Base-by-base conservation (phyloP, 192 early-diverging fungal species). In the Mortierella hygrophila region DNA sequence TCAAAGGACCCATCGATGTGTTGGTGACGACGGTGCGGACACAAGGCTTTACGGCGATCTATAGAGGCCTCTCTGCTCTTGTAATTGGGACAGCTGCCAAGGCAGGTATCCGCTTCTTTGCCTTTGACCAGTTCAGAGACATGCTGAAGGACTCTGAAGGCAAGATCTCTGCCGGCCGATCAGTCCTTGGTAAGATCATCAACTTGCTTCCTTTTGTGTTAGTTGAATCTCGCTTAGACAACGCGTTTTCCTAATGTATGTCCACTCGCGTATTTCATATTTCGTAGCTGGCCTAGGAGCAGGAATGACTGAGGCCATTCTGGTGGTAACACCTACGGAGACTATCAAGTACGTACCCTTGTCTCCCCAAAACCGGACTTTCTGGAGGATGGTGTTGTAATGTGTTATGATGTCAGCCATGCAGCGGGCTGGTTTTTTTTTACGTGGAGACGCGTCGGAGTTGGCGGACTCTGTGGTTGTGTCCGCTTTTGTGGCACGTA, bases 271-370 rank as follows among this genome's bases (percentile, higher is more conserved):
- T 75, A 4, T 32, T 49, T 23, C 40, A 20, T 29, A 42, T 60
- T 13, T 55, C 9, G 26, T 35, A 89, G 96, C 97, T 47, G 96
- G 97, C 0, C 85, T 98, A 54, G 95, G 94, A 26, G 97, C 97
- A 0, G 97, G 98, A 10, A 92, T 97, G 83, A 92, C 93, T 18
- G 98, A 98, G 82, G 98, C 96, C 1, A 91, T 93, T 21, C 76
- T 95, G 4, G 97, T 96, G 32, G 97, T 98, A 1, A 97, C 98
- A 13, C 96, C 95, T 8, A 94, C 95, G 10, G 98, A 98, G 83
- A 96, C 97, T 13, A 96, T 98, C 89, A 98, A 98, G 93, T 94
- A 88, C 81, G 87, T 72, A 46, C 35, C 40, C 38, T 11, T 32
- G 44, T 46, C 5, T 2, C 60, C 60, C 29, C 60, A 32, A 65